phyloP scores from a whole-genome alignment of 352 stramenopile genomes.

The Aphanomyces astaci region DNA sequence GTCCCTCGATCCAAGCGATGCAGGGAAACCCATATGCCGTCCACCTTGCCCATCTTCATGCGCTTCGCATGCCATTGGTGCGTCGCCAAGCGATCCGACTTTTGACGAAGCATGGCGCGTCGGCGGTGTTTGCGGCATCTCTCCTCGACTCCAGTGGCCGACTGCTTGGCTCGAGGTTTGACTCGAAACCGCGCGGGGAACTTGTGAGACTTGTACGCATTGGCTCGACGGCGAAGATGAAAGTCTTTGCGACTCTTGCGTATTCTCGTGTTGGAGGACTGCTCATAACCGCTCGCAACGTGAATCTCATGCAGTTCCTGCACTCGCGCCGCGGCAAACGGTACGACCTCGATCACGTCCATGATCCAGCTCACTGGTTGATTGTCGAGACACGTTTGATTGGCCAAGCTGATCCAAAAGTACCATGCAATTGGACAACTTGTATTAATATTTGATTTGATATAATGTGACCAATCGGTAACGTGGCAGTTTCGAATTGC shows the following conservation, averaged over 20 bases:
- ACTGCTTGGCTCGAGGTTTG: background rate
- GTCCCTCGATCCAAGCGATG: conserved; percentile 2
- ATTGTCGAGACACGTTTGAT: background rate
- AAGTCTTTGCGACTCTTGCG: conserved; percentile 6
- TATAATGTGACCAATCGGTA: background rate
- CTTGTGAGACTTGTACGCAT: conserved; percentile 19
- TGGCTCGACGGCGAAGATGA: conserved; percentile 14
- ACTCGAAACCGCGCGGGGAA: conserved; percentile 7
- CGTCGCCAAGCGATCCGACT: conserved; percentile 6
- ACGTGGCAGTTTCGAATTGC: background rate
- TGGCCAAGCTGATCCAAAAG: background rate
- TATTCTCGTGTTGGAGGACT: background rate
- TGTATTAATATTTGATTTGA: too few species aligned
- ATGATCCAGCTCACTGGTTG: background rate
- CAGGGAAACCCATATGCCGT: background rate
- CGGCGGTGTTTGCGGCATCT: conserved; percentile 17
- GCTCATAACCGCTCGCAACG: conserved; percentile 8
- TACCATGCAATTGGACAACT: background rate
- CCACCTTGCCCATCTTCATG: conserved; percentile 2
- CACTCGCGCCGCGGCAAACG: conserved; percentile 1
- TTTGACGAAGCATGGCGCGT: background rate
- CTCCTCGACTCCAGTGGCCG: background rate
- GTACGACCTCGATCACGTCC: conserved; percentile 13
- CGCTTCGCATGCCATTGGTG: conserved; percentile 16
- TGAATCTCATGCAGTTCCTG: conserved; percentile 13